Evolutionary conservation across 192 early-diverging fungal genomes (phyloP).

Genomic region (Obelidium mucronatum): DNA sequence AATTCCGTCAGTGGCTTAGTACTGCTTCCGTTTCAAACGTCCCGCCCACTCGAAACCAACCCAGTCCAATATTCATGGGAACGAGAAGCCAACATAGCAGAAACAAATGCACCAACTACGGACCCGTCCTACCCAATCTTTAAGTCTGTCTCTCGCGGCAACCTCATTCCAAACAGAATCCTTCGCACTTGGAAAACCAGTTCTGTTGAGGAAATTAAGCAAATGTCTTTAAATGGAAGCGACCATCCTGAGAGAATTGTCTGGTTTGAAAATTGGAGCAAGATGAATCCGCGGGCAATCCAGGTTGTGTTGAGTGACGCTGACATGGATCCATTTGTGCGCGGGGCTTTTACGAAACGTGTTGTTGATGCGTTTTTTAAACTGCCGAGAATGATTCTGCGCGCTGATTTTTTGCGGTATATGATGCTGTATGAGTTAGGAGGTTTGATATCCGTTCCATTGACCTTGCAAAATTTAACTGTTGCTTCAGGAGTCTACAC

Average conservation of each 20-base stretch:
- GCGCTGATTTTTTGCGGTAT: constrained; percentile 30
- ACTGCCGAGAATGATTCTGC: constrained; percentile 19
- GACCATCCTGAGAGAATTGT: constrained; percentile 14
- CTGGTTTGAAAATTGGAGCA: constrained; percentile 24
- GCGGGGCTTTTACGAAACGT: constrained; percentile 14
- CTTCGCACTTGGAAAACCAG: constrained; percentile 33
- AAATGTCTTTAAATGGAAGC: constrained; percentile 1
- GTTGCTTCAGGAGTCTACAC: constrained; percentile 24
- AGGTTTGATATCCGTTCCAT: no score
- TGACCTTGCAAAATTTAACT: no score
- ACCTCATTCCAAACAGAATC: constrained; percentile 24
- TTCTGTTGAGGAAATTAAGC: constrained; percentile 10
- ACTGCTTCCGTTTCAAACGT: no score
- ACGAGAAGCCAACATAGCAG: background rate
- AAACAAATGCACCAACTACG: background rate
- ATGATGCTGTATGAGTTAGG: constrained; percentile 28
- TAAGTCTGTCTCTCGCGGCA: background rate
- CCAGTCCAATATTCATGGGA: background rate
- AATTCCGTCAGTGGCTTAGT: no score
- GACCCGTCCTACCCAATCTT: constrained; percentile 21
- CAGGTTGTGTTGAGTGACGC: constrained; percentile 20
- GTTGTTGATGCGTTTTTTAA: constrained; percentile 35
- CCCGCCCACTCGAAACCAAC: no score
- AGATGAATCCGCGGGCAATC: constrained; percentile 18
- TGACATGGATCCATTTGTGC: constrained; percentile 31